Conservation (phyloP, 495 filamentous ascomycete species). For the Thermothielavioides terrestris region DNA sequence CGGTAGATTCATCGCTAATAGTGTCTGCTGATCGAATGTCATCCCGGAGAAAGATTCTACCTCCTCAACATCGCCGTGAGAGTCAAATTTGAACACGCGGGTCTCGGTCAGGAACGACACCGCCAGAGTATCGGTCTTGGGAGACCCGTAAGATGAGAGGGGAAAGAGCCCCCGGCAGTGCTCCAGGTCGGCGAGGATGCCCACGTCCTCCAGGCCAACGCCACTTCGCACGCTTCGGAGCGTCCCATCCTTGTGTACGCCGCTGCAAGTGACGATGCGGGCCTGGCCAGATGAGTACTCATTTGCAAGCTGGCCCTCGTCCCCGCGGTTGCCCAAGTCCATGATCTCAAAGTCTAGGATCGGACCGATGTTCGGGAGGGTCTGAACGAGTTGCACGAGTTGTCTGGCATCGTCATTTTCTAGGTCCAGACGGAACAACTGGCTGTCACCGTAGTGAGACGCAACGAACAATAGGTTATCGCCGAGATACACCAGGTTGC, state of each 20-base stretch:
- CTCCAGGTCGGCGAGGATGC: slow-evolving; percentile 70
- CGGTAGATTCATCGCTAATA: slow-evolving; percentile 57
- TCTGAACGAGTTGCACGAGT: slow-evolving; percentile 61
- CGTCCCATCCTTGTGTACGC: slow-evolving; percentile 77
- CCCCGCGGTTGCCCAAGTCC: slow-evolving; percentile 80
- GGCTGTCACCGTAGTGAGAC: slow-evolving; percentile 87
- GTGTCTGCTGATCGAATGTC: slow-evolving; percentile 58
- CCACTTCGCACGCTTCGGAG: slow-evolving; percentile 84
- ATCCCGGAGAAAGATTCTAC: slow-evolving; percentile 64
- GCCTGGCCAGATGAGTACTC: slow-evolving; percentile 93
- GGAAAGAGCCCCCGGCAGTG: slow-evolving; percentile 59
- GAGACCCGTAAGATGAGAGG: slow-evolving; percentile 39
- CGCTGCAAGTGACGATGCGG: slow-evolving; percentile 84
- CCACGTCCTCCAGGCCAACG: slow-evolving; percentile 85
- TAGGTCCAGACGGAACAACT: slow-evolving; percentile 58
- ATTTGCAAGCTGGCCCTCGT: slow-evolving; percentile 63
- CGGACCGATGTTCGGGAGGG: slow-evolving; percentile 75
- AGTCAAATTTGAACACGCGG: slow-evolving; percentile 67
- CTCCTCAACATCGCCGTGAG: slow-evolving; percentile 77
- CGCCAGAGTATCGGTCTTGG: slow-evolving; percentile 57
- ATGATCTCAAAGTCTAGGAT: slow-evolving; percentile 90
- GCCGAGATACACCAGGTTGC: slow-evolving; percentile 69
- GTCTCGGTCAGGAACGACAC: slow-evolving; percentile 81
- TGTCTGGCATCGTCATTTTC: slow-evolving; percentile 18
- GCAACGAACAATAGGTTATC: slow-evolving; percentile 71